phyloP scores from a whole-genome alignment of 108 stramenopile species.

The Nannochloropsis oceanica region DNA sequence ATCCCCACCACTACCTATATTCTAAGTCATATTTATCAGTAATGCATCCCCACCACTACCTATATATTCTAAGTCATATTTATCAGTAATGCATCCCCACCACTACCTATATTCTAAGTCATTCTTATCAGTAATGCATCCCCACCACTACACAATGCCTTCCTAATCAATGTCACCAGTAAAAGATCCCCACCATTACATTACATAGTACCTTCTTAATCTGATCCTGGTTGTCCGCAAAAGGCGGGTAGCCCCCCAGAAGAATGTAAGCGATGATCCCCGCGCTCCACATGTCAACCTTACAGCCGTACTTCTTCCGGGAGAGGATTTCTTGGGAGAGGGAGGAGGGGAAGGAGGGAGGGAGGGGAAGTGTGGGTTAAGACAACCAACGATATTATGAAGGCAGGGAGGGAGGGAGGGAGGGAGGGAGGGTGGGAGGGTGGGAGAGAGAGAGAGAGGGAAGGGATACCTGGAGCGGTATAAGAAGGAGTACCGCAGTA shows the following conservation, averaged over 20 bases:
- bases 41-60: too few relatives aligned
- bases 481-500: neutral
- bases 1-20: too few relatives aligned
- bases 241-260: conserved; percentile 63
- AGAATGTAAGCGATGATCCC: conserved; percentile 95
- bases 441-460: too few relatives aligned
- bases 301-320: conserved; percentile 12
- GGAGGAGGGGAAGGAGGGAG: neutral
- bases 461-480: neutral
- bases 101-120: too few relatives aligned
- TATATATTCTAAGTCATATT: too few relatives aligned
- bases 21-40: too few relatives aligned
- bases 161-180: neutral
- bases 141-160: neutral
- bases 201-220: neutral
- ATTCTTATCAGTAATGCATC: neutral
- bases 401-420: neutral
- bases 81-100: neutral
- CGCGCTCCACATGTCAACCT: conserved; percentile 84
- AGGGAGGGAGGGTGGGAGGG: neutral
- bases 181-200: neutral
- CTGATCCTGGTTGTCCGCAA: neutral
- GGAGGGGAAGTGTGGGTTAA: neutral
- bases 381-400: too few relatives aligned
- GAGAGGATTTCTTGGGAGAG: conserved; percentile 6